These are phyloP conservation scores for Fusarium praegraminearum DNA, from an alignment of 2,329 filamentous ascomycete genomes.

Conservation along the genomic window DNA sequence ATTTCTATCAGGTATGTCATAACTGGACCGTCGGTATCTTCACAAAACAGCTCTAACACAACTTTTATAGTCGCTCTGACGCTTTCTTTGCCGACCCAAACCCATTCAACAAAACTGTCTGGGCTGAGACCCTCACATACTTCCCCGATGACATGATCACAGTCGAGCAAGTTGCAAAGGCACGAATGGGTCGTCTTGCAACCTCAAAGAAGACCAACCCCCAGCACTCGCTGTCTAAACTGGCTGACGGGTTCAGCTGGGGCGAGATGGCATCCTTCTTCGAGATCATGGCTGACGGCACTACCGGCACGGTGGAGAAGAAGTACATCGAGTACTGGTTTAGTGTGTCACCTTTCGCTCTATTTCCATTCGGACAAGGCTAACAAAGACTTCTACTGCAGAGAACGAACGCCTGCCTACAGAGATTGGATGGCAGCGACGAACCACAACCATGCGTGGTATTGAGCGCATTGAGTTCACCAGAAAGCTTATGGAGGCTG, in stretches of 20 bases:
- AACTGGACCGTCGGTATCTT: rapidly evolving
- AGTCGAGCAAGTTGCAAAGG: constrained; percentile 14
- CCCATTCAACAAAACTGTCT: constrained; percentile 12
- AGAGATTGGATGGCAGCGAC: constrained; percentile 19
- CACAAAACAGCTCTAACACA: rapidly evolving
- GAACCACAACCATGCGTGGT: not conserved
- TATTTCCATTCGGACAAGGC: rapidly evolving
- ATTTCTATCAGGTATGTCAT: not conserved
- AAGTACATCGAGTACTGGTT: constrained; percentile 22
- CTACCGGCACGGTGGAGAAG: constrained; percentile 18
- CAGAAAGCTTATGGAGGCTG: constrained; percentile 7
- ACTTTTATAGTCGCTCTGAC: not conserved
- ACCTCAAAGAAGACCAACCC: constrained; percentile 8
- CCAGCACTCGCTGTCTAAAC: constrained; percentile 2
- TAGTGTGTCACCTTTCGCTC: not conserved
- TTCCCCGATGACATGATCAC: constrained; percentile 10
- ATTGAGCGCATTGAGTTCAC: constrained; percentile 12
- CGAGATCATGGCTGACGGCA: constrained; percentile 21
- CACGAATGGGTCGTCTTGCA: not conserved
- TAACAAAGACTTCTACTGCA: not conserved
- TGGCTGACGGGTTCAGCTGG: constrained; percentile 14
- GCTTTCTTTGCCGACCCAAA: constrained; percentile 14
- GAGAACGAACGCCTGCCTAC: constrained; percentile 14
- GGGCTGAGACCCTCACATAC: not conserved
- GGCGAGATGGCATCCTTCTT: constrained; percentile 24